Evolutionary conservation across 75 land plant genomes (phyloP), one percentile per base, ranked within the genome.

Genomic region (Isoetes taiwanensis): DNA sequence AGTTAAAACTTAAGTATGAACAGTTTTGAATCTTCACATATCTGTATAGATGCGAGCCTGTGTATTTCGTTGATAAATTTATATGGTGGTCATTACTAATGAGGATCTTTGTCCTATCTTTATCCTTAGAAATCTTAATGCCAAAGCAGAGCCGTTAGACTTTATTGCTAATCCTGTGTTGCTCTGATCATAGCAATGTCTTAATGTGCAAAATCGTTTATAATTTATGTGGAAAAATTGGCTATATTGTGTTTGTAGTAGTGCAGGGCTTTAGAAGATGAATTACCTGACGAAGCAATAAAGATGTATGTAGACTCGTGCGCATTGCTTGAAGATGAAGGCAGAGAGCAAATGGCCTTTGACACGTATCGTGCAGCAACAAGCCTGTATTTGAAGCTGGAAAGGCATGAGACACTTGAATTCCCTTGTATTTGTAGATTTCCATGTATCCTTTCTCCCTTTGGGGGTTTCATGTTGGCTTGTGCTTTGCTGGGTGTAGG

Each of bases 271-370:
- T 43, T 93, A 55, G 90, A 84, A 66, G 98, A 87, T 59, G 76
- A 70, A 42, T 25, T 29, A 2, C 98, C 98, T 35, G 83, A 87
- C 6, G 81, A 80, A 30, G 89, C 98, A 19, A 59, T 84, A 30
- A 60, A 46, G 54, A 35, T 93, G 61, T 93, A 84, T 62, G 68
- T 77, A 32, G 96, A 93, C 59, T 78, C 98, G 14, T 80, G 84
- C 72, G 34, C 34, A 5, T 63, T 84, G 61, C 81, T 87, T 41
- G 98, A 93, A 73, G 96, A 88, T n/a, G 98, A 93, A 63, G 85
- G 80, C 32, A 81, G 82, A 58, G 90, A 87, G 40, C 85, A 87
- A 35, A 93, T 93, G 98, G 96, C 98, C n/a, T 93, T 93, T 77
- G 98, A 93, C 61, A 65, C 80, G 6, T 93, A 88, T 55, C 90